Evolutionary conservation across 768 basidiomycete genomes (phyloP).

Genomic region (Rhodotorula babjevae): DNA sequence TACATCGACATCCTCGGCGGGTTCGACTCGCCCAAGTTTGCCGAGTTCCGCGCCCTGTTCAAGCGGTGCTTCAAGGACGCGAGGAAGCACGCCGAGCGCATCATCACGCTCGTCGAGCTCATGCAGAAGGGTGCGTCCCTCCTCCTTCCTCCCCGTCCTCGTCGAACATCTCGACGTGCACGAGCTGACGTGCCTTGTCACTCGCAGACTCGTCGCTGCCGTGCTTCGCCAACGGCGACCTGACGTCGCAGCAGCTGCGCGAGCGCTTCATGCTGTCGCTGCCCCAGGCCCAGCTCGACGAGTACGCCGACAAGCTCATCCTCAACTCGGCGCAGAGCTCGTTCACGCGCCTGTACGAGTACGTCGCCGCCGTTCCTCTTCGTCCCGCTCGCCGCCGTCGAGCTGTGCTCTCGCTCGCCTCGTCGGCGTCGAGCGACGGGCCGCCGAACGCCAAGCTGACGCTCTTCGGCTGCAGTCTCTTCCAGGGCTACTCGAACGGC

Average conservation of each 20-base stretch:
- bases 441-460: too few relatives aligned
- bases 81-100: constrained; percentile 90
- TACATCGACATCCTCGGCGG: constrained; percentile 96
- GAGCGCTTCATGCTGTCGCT: constrained; percentile 91
- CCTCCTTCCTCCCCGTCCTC: too few relatives aligned
- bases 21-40: constrained; percentile 64
- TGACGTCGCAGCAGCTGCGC: constrained; percentile 78
- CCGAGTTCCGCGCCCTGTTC: constrained; percentile 80
- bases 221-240: constrained; percentile 81
- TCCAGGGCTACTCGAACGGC: constrained; percentile 31
- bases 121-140: constrained; percentile 89
- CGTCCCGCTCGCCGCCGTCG: too few relatives aligned
- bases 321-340: constrained; percentile 84
- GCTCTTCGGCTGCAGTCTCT: constrained; percentile 6
- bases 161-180: too few relatives aligned
- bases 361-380: background rate
- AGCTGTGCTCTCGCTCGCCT: too few relatives aligned
- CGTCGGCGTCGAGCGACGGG: background rate
- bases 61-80: constrained; percentile 89
- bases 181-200: too few relatives aligned
- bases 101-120: constrained; percentile 88
- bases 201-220: constrained; percentile 31
- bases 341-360: constrained; percentile 95
- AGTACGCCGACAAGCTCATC: constrained; percentile 83
- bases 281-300: constrained; percentile 71